phyloP scores from a whole-genome alignment of 306 rosid genomes.

The Cercis canadensis region DNA sequence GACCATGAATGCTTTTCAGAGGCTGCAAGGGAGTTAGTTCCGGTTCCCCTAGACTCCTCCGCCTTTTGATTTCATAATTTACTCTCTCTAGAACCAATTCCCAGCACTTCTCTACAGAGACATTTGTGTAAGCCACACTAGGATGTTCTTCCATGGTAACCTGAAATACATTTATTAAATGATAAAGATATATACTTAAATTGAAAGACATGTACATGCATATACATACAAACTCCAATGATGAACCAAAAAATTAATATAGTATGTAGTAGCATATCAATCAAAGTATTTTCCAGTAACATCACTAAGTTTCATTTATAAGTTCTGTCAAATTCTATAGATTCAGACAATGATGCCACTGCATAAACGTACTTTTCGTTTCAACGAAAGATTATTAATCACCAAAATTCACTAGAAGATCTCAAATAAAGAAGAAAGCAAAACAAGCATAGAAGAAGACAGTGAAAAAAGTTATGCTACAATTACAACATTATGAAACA shows the following conservation, averaged over 20 bases:
- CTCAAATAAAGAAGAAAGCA: slow-evolving; percentile 8
- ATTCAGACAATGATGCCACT: not conserved
- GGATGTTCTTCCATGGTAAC: slow-evolving; percentile 79
- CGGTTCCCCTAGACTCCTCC: slow-evolving; percentile 47
- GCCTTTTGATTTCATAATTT: slow-evolving; percentile 51
- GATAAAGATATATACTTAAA: slow-evolving; percentile 18
- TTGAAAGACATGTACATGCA: slow-evolving; percentile 21
- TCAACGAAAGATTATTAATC: not conserved
- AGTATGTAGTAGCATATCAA: not conserved
- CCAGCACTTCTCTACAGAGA: slow-evolving; percentile 79
- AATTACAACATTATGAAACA: too few species aligned
- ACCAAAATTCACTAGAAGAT: slow-evolving; percentile 1
- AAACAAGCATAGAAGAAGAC: not conserved
- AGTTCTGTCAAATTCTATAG: not conserved
- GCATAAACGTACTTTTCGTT: not conserved
- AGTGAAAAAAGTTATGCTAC: too few species aligned
- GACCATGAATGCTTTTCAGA: slow-evolving; percentile 63
- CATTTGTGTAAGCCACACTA: slow-evolving; percentile 52
- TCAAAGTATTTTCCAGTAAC: not conserved
- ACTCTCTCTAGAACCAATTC: slow-evolving; percentile 67
- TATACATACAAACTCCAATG: not conserved
- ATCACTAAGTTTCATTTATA: slow-evolving; percentile 17
- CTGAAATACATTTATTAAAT: slow-evolving; percentile 50
- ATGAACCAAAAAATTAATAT: not conserved
- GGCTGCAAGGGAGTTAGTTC: slow-evolving; percentile 50